Evolutionary conservation across 2,329 filamentous ascomycete genomes (phyloP), one percentile per base, ranked within the genome.

Genomic region (Penicillium sp.): DNA sequence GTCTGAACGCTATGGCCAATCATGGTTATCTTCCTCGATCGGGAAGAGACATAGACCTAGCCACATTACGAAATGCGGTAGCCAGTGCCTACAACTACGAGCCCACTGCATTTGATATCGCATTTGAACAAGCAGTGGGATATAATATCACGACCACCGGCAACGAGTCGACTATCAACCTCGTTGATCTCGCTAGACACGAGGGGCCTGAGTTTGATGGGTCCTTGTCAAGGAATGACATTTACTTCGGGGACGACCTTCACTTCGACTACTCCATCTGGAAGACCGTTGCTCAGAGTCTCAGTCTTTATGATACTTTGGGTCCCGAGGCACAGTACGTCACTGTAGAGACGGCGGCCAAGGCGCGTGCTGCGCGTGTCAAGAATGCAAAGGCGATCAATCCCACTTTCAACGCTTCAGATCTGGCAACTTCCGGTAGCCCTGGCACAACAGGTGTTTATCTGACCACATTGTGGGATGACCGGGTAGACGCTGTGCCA

Each of bases 1-100:
- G 48, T n/a, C 48, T 50, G 1, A 50, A 50, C 13, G 48, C 48
- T 10, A 14, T 50, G n/a, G 29, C 48, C 29, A 50, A 50, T 31
- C 48, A 50, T 14, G 48, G 39, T 31, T 50, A 24, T 13, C 40
- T 50, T 8, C 48, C 40, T 43, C 48, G 48, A 14, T 43, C 31
- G 5, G 48, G 48, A 4, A 43, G 43, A 29, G 21, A 50, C 40
- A 50, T 50, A 21, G 48, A 50, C 13, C 21, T 49, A 8, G 18
- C 39, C 14, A 14, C 47, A 3, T 24, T 49, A 16, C 39, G 9
- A 27, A 14, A 42, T 4, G 48, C 48, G n/a, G 34, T 50, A 5
- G 9, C 39, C 14, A 31, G 40, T 9, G 48, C 29, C 7, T 50
- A 50, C 14, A 44, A 44, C n/a, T 50, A 38, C n/a, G 22, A 44